phyloP scores from a whole-genome alignment of 83 land plant genomes.

The Thuja plicata region DNA sequence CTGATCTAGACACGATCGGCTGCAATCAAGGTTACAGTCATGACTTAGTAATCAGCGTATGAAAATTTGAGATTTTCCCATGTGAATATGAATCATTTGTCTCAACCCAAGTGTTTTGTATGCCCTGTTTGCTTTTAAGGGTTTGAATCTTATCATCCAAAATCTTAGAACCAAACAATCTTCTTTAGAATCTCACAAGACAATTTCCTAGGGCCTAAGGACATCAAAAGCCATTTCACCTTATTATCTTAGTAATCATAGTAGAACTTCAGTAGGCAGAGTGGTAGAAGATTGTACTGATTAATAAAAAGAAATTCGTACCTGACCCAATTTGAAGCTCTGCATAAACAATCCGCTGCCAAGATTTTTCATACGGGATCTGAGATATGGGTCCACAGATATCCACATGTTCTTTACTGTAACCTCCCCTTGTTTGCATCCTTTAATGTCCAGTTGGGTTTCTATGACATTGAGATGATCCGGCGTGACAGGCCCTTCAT shows the following conservation, averaged over 20 bases:
- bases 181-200: not conserved
- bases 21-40: not conserved
- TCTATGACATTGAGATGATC: constrained; percentile 24
- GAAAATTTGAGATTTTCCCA: not conserved
- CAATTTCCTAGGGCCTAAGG: not conserved
- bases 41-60: not conserved
- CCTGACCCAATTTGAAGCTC: constrained; percentile 26
- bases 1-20: constrained; percentile 10
- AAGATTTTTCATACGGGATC: constrained; percentile 19
- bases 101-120: no score
- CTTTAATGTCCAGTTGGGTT: constrained; percentile 5
- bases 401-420: constrained; percentile 18
- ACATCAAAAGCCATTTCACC: not conserved
- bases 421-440: constrained; percentile 18
- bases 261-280: not conserved
- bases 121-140: not conserved
- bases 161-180: not conserved
- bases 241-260: no score
- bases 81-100: not conserved
- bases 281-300: not conserved
- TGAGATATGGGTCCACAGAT: constrained; percentile 43
- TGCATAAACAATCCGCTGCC: constrained; percentile 16
- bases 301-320: not conserved
- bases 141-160: not conserved
- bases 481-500: constrained; percentile 18